Base-by-base conservation (phyloP, 768 basidiomycete species). In the Amanita inopinata region DNA sequence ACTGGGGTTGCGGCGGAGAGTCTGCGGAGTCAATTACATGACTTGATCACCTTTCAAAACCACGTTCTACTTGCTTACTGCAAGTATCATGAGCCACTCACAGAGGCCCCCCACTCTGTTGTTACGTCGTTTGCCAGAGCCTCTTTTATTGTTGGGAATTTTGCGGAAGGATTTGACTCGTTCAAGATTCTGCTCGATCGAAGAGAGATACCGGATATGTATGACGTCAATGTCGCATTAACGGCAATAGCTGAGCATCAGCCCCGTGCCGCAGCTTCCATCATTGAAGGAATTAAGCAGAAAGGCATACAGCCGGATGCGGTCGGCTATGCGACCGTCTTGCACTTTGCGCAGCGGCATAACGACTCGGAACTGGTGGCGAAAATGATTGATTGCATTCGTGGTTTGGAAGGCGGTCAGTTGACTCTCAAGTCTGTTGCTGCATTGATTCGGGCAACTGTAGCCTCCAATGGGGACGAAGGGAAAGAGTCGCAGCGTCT, bases 171-270 rank as follows among this genome's bases (percentile, higher is more conserved):
- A 2, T 63, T 80, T 43, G 51, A 57, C 7, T 59, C 66, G 17
- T 61, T 85, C 51, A 62, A 61, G 39, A 43, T 69, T 42, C 53
- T 83, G 27, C 53, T 74, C 30, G 49, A 56, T 17, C 73, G 76
- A 37, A 58, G 54, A 43, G 72, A 79, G 53, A 52, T 70, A 39
- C 80, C 80, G 11, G 80, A 85, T 56, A 49, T 70, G 28, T 62
- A 74, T 53, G 83, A 86, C 52, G 61, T 82, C 38, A 83, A 83
- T 51, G 72, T 86, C 37, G 69, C 68, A 30, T 64, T 86, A 42
- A 63, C 66, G 2, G 72, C 69, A 7, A 56, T 83, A 39, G 72
- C 80, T 19, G 61, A 65, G 45, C 56, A 67, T 47, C 60, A 70
- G 32, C 72, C 79, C 15, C 58, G 59, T 8, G 51, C 51, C 11